Base-by-base conservation (phyloP, 306 rosid species). In the Cicer chorassanicum region DNA sequence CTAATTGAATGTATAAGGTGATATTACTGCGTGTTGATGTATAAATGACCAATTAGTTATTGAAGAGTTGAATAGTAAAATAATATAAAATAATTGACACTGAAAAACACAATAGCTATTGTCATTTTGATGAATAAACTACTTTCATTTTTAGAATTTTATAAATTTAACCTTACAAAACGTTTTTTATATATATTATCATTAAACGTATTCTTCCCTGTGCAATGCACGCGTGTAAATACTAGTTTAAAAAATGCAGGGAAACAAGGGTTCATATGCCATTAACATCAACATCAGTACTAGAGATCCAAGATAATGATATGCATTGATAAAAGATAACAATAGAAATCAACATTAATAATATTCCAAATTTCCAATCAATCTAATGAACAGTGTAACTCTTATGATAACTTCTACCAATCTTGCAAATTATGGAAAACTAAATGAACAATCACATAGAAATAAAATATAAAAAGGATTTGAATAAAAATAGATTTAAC, bases 401-500 rank as follows among this genome's bases (percentile, higher is more conserved):
- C 59, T 46, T 21, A 12, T 14, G 1, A 65, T 12, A 49, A 61
- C 24, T 39, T 56, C 16, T 16, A 57, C 42, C 51, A 38, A 70
- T 65, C 69, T 72, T 50, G 69, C 19, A 8, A 34, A 50, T 46
- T 45, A 66, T 8, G 43, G 14, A 43, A 67, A 38, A 51, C 40
- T 70, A 55, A 75, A 70, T 44, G 34, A 16, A 82, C 2, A 62
- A 38, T 40, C 54, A 16, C 42, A n/a, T 8, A 41, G 9, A 45
- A 62, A 63, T 63, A 49, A 70, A 67, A 78, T 43, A 29, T 54
- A 16, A 54, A 54, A 55, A 46, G 56, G 45, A 74, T 36, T 57
- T 57, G 14, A 72, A 60, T 1, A n/a, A 42, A 39, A 2, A 61
- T 15, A 55, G 3, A 49, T 65, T 12, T 49, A 57, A 77, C 82